Percentiles rank a stretch among this genome's conserved stretches.
Conservation (phyloP, 768 basidiomycete genomes). For the Rhodotorula diobovata region DNA sequence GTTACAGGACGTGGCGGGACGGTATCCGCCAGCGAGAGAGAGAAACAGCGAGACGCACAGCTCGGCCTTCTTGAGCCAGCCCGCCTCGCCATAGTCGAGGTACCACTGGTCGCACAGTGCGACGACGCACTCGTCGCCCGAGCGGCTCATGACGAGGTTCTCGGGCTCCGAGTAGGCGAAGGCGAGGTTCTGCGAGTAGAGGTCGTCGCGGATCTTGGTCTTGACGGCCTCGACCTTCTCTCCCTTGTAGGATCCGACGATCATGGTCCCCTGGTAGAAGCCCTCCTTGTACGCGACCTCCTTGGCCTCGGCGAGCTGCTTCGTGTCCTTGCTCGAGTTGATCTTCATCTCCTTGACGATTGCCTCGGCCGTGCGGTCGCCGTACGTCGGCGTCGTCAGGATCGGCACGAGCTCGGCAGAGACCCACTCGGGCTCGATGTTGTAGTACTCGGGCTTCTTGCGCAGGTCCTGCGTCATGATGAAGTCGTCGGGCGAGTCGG, state of each 20-base stretch:
- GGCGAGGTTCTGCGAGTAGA: slow-evolving; percentile 73
- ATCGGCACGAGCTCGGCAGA: slow-evolving; percentile 80
- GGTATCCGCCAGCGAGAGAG: not conserved
- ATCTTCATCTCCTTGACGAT: slow-evolving; percentile 86
- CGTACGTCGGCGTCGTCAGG: slow-evolving; percentile 82
- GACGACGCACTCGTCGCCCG: slow-evolving; percentile 95
- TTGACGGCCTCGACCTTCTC: slow-evolving; percentile 85
- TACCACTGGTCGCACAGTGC: slow-evolving; percentile 99
- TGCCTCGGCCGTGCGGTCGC: slow-evolving; percentile 78
- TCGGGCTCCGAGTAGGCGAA: slow-evolving; percentile 95
- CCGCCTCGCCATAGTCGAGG: slow-evolving; percentile 85
- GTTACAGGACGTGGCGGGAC: too few species aligned
- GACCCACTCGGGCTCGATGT: slow-evolving; percentile 84
- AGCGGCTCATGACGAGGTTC: slow-evolving; percentile 77
- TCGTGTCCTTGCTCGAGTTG: slow-evolving; percentile 86
- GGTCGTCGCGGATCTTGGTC: slow-evolving; percentile 71
- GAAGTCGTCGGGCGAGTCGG: slow-evolving; percentile 97
- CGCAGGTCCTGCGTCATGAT: slow-evolving; percentile 81
- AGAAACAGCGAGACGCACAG: slow-evolving; percentile 54
- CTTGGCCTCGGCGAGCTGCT: slow-evolving; percentile 91
- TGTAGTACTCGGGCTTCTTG: slow-evolving; percentile 95
- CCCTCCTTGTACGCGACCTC: slow-evolving; percentile 98
- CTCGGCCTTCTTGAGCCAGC: slow-evolving; percentile 82
- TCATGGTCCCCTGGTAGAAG: slow-evolving; percentile 90
- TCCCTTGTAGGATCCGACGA: slow-evolving; percentile 85